Base-by-base conservation (phyloP, 148 eudicot genomes). In the Spergularia marina region DNA sequence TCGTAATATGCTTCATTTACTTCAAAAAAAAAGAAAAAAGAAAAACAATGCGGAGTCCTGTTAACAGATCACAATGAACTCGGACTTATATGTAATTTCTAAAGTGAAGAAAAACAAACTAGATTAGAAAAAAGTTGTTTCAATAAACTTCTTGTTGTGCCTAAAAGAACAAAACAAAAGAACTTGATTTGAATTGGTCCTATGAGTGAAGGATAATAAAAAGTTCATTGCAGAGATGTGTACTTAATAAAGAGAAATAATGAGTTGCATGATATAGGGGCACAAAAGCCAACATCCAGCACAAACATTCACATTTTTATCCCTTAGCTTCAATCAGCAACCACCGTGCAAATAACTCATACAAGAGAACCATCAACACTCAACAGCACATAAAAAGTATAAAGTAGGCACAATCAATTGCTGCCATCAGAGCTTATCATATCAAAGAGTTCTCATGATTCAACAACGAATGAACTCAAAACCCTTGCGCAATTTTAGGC, bases 1-100 rank as follows among this genome's bases (percentile, higher is more conserved):
- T 94, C 73, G 86, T 85, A 60, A 94, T 90, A 82, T 90, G 98
- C 87, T 94, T 94, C 97, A 94, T 94, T 78, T 77, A 52, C 20
- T 47, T 54, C 47, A 4, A 17, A 12, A 11, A 15, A n/a, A 16
- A 49, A n/a, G n/a, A 21, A 4, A 11, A 16, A 49, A 21, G 1
- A 11, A 6, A 34, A 15, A 25, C 60, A 54, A 0, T 21, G 59
- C 47, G 62, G 20, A 65, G 53, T 59, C 61, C 76, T 65, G 65
- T 68, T 18, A 51, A 65, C n/a, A 52, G 10, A 70, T 51, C 10
- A 47, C 49, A 18, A 57, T 21, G 56, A 36, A 70, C 12, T 5
- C 8, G 6, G 9, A 12, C 25, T 23, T 3, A 21, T 17, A 39
- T 30, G 36, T 30, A 30, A 30, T 30, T 30, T 30, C 36, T 30